Evolutionary conservation across 2,329 filamentous ascomycete species (phyloP).

Genomic region (Drechmeria coniospora): DNA sequence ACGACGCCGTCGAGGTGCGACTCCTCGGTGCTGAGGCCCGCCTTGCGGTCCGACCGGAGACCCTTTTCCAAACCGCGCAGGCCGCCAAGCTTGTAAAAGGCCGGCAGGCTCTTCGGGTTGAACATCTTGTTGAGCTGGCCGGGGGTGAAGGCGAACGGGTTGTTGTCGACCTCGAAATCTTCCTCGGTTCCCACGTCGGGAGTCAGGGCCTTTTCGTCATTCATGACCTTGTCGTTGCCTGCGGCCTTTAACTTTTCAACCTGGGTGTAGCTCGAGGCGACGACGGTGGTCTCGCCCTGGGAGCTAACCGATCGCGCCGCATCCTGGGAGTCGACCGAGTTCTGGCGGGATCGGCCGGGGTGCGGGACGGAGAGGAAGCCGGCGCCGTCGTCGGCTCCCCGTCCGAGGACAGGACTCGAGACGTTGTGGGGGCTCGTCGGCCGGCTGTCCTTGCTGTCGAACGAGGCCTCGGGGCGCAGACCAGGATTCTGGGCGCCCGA

Average conservation of each 20-base stretch:
- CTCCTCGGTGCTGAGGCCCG: constrained; percentile 69
- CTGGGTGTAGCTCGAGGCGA: constrained; percentile 26
- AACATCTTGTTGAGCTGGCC: constrained; percentile 77
- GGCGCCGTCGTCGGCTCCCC: constrained; percentile 26
- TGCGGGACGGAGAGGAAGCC: constrained; percentile 53
- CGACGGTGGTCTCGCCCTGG: constrained; percentile 48
- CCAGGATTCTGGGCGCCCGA: constrained; percentile 20
- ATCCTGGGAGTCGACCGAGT: constrained; percentile 55
- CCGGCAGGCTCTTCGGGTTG: constrained; percentile 73
- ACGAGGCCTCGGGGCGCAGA: constrained; percentile 39
- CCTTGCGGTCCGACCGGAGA: constrained; percentile 52
- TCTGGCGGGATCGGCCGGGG: constrained; percentile 42
- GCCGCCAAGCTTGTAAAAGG: constrained; percentile 70
- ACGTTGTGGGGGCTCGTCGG: constrained; percentile 62
- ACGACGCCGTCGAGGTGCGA: constrained; percentile 46
- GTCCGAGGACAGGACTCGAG: constrained; percentile 38
- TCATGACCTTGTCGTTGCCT: constrained; percentile 41
- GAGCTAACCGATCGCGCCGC: constrained; percentile 41
- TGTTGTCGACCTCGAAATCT: constrained; percentile 63
- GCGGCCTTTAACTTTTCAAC: constrained; percentile 23
- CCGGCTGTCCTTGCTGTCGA: constrained; percentile 50
- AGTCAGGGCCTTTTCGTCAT: constrained; percentile 52
- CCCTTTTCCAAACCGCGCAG: constrained; percentile 65
- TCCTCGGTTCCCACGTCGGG: constrained; percentile 62
- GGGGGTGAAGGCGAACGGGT: constrained; percentile 72